phyloP scores from a whole-genome alignment of 495 filamentous ascomycete species.

The Podospora australis region DNA sequence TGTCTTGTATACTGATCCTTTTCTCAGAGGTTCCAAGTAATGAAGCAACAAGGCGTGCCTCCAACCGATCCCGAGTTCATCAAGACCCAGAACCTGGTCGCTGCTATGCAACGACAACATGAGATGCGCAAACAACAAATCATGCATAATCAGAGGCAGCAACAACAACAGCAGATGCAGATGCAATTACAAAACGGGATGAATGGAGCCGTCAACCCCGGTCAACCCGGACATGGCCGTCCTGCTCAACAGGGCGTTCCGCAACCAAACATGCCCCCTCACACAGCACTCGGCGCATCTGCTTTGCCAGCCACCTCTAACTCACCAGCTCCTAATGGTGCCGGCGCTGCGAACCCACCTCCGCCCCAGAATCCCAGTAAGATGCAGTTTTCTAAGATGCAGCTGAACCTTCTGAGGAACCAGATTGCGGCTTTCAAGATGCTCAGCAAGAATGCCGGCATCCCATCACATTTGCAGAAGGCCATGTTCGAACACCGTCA shows the following conservation, averaged over 20 bases:
- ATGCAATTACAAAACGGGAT: constrained; percentile 31
- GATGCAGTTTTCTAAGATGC: constrained; percentile 57
- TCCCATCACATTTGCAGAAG: constrained; percentile 67
- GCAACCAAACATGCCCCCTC: constrained; percentile 27
- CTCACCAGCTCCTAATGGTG: constrained; percentile 33
- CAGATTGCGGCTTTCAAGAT: constrained; percentile 81
- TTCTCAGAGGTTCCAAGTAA: constrained; percentile 67
- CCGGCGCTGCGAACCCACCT: constrained; percentile 8
- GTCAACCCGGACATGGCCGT: constrained; percentile 28
- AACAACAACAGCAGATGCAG: constrained; percentile 34
- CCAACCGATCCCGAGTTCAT: constrained; percentile 73
- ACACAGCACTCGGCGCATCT: constrained; percentile 29
- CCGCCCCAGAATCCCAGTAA: constrained; percentile 13
- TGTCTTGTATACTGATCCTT: constrained; percentile 8
- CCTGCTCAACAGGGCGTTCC: constrained; percentile 25
- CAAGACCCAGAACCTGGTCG: constrained; percentile 62
- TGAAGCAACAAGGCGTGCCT: constrained; percentile 69
- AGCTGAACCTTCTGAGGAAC: constrained; percentile 61
- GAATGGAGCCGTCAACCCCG: constrained; percentile 45
- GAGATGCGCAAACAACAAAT: constrained; percentile 45
- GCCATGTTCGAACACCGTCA: constrained; percentile 68
- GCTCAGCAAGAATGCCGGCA: constrained; percentile 70
- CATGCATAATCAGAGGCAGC: constrained; percentile 32
- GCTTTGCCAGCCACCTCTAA: constrained; percentile 31
- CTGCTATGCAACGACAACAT: constrained; percentile 57